Percentiles rank a stretch among this genome's conserved stretches.
Evolutionary conservation across 306 rosid species (phyloP).

Genomic region (Fragaria ananassa): DNA sequence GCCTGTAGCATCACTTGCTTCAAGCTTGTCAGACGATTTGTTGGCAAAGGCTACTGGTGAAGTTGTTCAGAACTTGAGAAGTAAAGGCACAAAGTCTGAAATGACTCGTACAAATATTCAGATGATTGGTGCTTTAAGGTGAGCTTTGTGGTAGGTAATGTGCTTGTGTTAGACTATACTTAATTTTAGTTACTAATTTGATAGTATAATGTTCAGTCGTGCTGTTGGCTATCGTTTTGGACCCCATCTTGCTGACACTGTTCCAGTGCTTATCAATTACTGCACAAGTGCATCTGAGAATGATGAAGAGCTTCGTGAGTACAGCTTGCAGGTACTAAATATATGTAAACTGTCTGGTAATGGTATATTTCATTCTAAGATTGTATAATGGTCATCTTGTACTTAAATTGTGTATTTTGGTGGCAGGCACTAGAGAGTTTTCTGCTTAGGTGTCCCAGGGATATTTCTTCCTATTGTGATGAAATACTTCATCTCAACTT

Average conservation of each 20-base stretch:
- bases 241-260: conserved; percentile 87
- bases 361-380: not conserved
- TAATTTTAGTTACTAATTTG: conserved; percentile 24
- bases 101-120: conserved; percentile 89
- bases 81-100: conserved; percentile 62
- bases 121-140: conserved; percentile 99
- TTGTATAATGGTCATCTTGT: not conserved
- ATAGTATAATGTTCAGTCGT: conserved; percentile 55
- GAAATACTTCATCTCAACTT: conserved; percentile 83
- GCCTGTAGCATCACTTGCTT: conserved; percentile 78
- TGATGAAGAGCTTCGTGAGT: conserved; percentile 99
- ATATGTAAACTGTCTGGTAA: conserved; percentile 11
- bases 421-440: conserved; percentile 88
- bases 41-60: conserved; percentile 76
- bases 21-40: conserved; percentile 90
- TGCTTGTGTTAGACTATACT: not conserved
- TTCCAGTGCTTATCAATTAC: conserved; percentile 77
- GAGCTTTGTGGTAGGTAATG: conserved; percentile 18
- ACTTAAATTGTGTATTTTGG: conserved; percentile 21
- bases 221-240: conserved; percentile 98
- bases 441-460: conserved; percentile 95
- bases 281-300: conserved; percentile 90
- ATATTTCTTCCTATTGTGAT: conserved; percentile 77
- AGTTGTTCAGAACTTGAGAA: conserved; percentile 74
- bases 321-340: conserved; percentile 81